Base-by-base conservation (phyloP, 495 filamentous ascomycete genomes). In the Penicillium parvum region DNA sequence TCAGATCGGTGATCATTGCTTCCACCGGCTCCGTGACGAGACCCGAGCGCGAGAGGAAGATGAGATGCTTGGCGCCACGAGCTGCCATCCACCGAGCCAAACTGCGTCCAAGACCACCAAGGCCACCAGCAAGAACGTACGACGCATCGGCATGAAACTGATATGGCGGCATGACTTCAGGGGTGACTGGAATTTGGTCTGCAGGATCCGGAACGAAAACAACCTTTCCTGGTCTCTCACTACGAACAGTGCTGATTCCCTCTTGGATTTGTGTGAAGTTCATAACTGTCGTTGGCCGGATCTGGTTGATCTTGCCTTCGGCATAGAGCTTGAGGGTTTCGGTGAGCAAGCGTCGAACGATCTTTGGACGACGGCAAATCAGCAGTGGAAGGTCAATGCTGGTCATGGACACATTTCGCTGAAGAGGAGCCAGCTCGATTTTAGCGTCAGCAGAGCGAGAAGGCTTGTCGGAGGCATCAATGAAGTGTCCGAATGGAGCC, bases 401-500 rank as follows among this genome's bases (percentile, higher is more conserved):
- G 3, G 50, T 29, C 7, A 69, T 47, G 17, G 49, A 57, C 10
- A 45, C 48, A 28, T 61, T 53, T 3, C 32, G 51, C 5, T 49
- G 36, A 14, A 60, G 46, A 1, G 39, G 32, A 2, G 37, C 34
- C 11, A 62, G 47, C 1, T 58, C 50, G 2, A 66, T n/a, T 1
- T 48, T 29, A 19, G 45, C 16, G 45, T 64, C 36, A 4, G 12
- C 19, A 20, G 20, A n/a, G n/a, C 45, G 37, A 18, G 62, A 50
- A 43, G 68, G 66, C 36, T 55, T 55, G 32, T 64, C 60, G 6
- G 67, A 68, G 16, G 73, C 70, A 30, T 74, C 60, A 11, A 78
- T 45, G 33, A 76, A 77, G 7, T 49, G 52, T 0, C 74, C 73
- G 36, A 69, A 74, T 5, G 64, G 58, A 4, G 78, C 76, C 14